Evolutionary conservation across 1,139 yeast genomes (phyloP).

Genomic region (Pichia sp.): DNA sequence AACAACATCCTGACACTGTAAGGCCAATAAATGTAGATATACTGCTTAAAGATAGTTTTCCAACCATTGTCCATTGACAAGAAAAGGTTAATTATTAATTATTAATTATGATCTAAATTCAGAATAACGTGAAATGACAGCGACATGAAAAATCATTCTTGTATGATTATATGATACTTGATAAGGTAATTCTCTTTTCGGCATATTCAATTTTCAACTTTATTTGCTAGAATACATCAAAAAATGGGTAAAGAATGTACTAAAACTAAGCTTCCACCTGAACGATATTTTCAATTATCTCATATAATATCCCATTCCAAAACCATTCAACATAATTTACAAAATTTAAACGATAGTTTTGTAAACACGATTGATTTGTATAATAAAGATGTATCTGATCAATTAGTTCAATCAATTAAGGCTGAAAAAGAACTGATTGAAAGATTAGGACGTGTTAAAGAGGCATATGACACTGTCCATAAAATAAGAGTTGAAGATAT

Average conservation of each 20-base stretch:
- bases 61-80: not conserved
- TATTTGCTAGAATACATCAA: not conserved
- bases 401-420: constrained; percentile 5
- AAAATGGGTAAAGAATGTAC: not conserved
- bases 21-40: constrained; percentile 26
- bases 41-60: not conserved
- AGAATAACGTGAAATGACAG: not conserved
- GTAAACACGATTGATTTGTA: constrained; percentile 8
- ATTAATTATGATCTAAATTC: not conserved
- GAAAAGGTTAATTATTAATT: no score
- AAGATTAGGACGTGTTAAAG: constrained; percentile 5
- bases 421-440: constrained; percentile 9
- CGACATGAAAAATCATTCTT: not conserved
- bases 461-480: constrained; percentile 11
- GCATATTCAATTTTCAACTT: not conserved
- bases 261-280: constrained; percentile 11
- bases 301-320: constrained; percentile 9
- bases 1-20: constrained; percentile 70
- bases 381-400: constrained; percentile 12
- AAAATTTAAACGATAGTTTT: constrained; percentile 9
- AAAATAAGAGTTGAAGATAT: constrained; percentile 5
- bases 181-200: not conserved
- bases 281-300: constrained; percentile 10
- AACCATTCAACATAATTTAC: constrained; percentile 1
- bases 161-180: not conserved